Conservation (phyloP, 1,139 yeast genomes). For the Geotrichum fermentans region DNA sequence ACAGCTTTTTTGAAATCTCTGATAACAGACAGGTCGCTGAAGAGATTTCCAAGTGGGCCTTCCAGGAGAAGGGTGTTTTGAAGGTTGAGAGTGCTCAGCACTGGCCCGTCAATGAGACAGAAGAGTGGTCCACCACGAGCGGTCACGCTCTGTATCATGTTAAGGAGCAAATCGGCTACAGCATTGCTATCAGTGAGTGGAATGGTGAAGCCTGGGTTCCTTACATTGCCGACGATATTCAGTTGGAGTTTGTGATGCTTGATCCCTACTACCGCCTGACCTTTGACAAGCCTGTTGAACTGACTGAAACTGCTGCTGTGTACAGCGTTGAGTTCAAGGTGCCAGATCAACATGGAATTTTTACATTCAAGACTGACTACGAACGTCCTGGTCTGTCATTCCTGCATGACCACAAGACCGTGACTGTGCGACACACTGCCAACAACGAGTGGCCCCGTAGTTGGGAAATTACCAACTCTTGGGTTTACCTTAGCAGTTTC, state of each 20-base stretch:
- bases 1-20: conserved; percentile 34
- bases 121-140: conserved; percentile 29
- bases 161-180: conserved; percentile 47
- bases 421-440: conserved; percentile 89
- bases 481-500: conserved; percentile 81
- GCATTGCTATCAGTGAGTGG: conserved; percentile 66
- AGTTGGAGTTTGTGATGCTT: conserved; percentile 81
- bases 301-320: conserved; percentile 36
- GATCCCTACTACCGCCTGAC: conserved; percentile 89
- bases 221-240: conserved; percentile 56
- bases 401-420: conserved; percentile 60
- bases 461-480: conserved; percentile 88
- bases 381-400: conserved; percentile 73
- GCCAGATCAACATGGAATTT: conserved; percentile 97
- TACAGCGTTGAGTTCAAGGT: conserved; percentile 58
- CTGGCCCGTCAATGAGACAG: conserved; percentile 26
- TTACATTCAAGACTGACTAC: conserved; percentile 78
- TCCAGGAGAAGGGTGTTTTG: conserved; percentile 63
- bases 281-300: conserved; percentile 32
- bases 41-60: conserved; percentile 67
- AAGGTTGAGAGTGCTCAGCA: conserved; percentile 51
- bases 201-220: conserved; percentile 65
- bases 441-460: conserved; percentile 93
- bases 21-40: conserved; percentile 39
- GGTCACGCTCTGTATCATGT: conserved; percentile 53